Evolutionary conservation across 331 rosid genomes (phyloP).

Genomic region (Erythrophleum ivorense): DNA sequence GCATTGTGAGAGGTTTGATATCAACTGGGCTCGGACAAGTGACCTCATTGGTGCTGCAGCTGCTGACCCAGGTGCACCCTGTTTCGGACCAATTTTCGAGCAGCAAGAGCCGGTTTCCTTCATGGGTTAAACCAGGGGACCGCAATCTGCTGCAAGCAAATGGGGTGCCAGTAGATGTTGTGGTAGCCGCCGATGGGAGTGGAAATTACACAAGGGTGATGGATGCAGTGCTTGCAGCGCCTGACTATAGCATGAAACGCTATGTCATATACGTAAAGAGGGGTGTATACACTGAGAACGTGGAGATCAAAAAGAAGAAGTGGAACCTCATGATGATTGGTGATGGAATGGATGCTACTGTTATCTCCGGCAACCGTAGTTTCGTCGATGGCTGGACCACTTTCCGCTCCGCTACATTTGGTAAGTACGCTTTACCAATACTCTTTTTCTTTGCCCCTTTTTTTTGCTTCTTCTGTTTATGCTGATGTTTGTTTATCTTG

Average conservation of each 20-base stretch:
- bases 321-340: constrained; percentile 92
- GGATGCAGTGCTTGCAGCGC: constrained; percentile 80
- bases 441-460: background rate
- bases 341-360: constrained; percentile 71
- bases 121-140: constrained; percentile 61
- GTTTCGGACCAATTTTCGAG: background rate
- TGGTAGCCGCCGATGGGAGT: constrained; percentile 72
- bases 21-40: constrained; percentile 60
- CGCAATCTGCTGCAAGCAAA: constrained; percentile 58
- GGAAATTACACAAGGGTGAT: constrained; percentile 68
- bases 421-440: constrained; percentile 41
- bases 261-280: constrained; percentile 70
- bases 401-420: constrained; percentile 90
- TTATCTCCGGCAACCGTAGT: constrained; percentile 73
- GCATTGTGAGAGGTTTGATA: constrained; percentile 59
- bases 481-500: background rate
- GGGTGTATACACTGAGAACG: constrained; percentile 75
- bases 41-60: constrained; percentile 55
- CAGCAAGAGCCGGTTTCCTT: constrained; percentile 46
- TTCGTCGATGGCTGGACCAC: constrained; percentile 88
- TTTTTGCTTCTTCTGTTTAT: too few species aligned
- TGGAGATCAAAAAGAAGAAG: constrained; percentile 94
- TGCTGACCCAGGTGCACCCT: constrained; percentile 68
- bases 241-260: constrained; percentile 67
- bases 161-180: constrained; percentile 48